Conservation (phyloP, 805 yeast genomes). For the Kazachstania psychrophila region DNA sequence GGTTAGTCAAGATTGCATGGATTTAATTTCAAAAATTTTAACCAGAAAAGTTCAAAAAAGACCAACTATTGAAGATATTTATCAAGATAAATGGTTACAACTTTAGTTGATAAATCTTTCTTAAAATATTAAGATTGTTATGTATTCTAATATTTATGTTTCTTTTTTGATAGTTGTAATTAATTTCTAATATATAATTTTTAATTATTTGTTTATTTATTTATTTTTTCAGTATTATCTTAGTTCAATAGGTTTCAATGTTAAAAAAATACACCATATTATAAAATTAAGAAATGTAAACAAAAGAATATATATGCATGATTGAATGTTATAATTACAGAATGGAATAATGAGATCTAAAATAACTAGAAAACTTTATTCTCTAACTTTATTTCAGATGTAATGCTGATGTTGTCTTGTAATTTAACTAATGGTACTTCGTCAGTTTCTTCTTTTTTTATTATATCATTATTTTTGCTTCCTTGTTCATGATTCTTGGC, state of each 20-base stretch:
- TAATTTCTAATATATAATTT: neutral
- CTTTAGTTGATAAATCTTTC: neutral
- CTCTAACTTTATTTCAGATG: slow-evolving; percentile 1
- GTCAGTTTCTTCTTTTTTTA: neutral
- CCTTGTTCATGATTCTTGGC: slow-evolving; percentile 1
- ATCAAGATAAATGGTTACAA: slow-evolving; percentile 62
- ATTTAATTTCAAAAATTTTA: slow-evolving; percentile 55
- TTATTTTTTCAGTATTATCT: no score
- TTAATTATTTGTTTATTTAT: no score
- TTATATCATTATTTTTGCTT: neutral
- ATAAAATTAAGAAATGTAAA: no score
- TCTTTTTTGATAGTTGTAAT: neutral
- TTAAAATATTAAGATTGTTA: neutral
- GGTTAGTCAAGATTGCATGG: slow-evolving; percentile 50
- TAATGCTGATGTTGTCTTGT: neutral
- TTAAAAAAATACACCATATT: no score
- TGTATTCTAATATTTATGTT: neutral
- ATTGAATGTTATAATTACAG: neutral
- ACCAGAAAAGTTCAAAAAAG: slow-evolving; percentile 57
- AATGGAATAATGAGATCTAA: neutral
- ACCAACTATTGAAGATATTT: slow-evolving; percentile 65
- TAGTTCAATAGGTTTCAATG: no score
- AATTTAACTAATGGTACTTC: neutral
- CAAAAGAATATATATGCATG: neutral
- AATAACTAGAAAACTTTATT: neutral